Evolutionary conservation across 495 filamentous ascomycete genomes (phyloP), one percentile per base, ranked within the genome.

Genomic region (Achaetomiella virescens): DNA sequence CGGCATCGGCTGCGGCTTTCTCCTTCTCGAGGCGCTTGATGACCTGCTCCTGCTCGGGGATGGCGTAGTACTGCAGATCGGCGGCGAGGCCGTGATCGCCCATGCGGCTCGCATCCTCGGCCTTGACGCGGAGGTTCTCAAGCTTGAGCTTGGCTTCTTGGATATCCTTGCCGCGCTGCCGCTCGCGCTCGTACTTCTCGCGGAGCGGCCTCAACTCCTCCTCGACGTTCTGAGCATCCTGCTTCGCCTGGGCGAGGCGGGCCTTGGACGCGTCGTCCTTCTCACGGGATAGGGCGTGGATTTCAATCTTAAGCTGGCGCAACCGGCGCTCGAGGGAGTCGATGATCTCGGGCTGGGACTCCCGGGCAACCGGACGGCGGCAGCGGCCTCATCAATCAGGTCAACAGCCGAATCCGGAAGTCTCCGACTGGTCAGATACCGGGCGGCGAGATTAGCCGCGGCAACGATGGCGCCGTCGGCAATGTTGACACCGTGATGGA

Each of bases 81-180:
- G 95, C 92, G 43, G 90, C 91, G 3, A 82, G 86, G 48, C 80
- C 72, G 57, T 88, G 81, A 62, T 98, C 91, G 36, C 90, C 86
- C 49, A 82, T 78, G 58, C 93, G 84, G 68, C 91, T 89, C 22
- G 93, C 93, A 61, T 97, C 90, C 53, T 96, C 91, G 56, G 88
- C 82, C 75, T 97, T 97, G 63, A 88, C 84, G 62, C 87, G 86
- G 50, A 96, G 81, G 35, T 78, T 74, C 57, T 97, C 93, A 29
- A 97, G 81, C 75, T 97, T 97, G 65, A 93, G 81, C 79, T 95
- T 96, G n/a, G 87, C 87, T 54, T 97, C 91, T 68, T 97, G 93
- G 46, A 98, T 91, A 38, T 91, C 86, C 62, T 86, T 88, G 65
- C 87, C 87, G 52, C 93, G 85, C 61, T 82, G 75, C 74, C 92